These are phyloP conservation scores for Cladophialophora exuberans DNA, from an alignment of 2,329 filamentous ascomycete genomes.

Conservation along the genomic window DNA sequence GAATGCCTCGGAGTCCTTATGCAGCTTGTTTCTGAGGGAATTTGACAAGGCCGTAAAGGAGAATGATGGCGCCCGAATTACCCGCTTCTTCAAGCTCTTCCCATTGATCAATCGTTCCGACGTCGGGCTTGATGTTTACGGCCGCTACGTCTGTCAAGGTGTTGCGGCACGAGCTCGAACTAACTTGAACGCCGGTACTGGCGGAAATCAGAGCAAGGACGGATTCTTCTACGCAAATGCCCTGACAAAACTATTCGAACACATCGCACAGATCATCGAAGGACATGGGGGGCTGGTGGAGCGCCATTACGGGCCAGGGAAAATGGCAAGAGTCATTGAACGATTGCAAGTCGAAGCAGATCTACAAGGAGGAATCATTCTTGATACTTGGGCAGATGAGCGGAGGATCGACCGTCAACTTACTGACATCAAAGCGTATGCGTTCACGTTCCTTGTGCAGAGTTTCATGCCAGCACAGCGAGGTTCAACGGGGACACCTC, in stretches of 20 bases:
- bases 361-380: slow-evolving; percentile 90
- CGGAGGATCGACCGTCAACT: slow-evolving; percentile 80
- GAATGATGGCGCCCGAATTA: slow-evolving; percentile 85
- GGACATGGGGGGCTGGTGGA: slow-evolving; percentile 89
- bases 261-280: slow-evolving; percentile 96
- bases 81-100: slow-evolving; percentile 97
- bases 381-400: slow-evolving; percentile 96
- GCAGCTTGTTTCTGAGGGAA: slow-evolving; percentile 86
- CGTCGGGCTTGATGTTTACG: slow-evolving; percentile 91
- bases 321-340: slow-evolving; percentile 94
- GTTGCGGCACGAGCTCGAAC: slow-evolving; percentile 81
- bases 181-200: slow-evolving; percentile 72
- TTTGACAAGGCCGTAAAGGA: slow-evolving; percentile 90
- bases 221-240: slow-evolving; percentile 90
- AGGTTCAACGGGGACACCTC: slow-evolving; percentile 62
- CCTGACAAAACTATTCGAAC: slow-evolving; percentile 90
- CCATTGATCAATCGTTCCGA: slow-evolving; percentile 88
- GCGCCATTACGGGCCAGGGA: slow-evolving; percentile 86
- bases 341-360: slow-evolving; percentile 92
- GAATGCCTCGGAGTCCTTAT: slow-evolving; percentile 84
- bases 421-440: slow-evolving; percentile 96
- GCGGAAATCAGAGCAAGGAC: slow-evolving; percentile 66
- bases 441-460: slow-evolving; percentile 94
- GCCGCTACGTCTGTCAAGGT: slow-evolving; percentile 92
- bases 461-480: slow-evolving; percentile 81